Base-by-base conservation (phyloP, 2,329 filamentous ascomycete species). In the Colletotrichum spinosum region DNA sequence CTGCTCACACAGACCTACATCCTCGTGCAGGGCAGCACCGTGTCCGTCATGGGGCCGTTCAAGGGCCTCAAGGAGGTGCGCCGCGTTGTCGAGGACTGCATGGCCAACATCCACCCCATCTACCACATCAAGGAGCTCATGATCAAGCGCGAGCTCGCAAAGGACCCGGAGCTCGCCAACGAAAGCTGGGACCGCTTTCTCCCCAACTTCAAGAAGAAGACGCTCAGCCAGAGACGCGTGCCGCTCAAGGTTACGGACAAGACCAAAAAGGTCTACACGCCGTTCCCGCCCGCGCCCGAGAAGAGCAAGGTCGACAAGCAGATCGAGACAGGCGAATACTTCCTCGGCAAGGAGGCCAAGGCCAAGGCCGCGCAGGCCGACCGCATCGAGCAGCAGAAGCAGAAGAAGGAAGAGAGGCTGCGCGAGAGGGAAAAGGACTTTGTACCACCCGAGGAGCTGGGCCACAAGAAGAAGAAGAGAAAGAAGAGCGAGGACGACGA, bases 281-380 rank as follows among this genome's bases (percentile, higher is more conserved):
- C 96, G 9, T 99, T 99, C 89, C 96, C 96, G 53, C 96, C 96
- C 7, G 88, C 94, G 48, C 94, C 94, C 70, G 95, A 99, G 85
- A 97, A 97, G 92, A 97, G 94, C 88, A 99, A 98, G 88, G 88
- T 99, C 72, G 96, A 99, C 80, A 81, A 94, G 79, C 95, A 99
- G 86, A 97, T 99, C 82, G 96, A 99, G 84, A 94, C 89, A 72
- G 95, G 96, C 80, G 95, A 98, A 81, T 99, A 97, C 82, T 98
- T 98, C 79, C 80, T 99, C 75, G 90, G 90, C 75, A 97, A 97
- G 84, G 89, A 94, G 74, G 94, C 93, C 66, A 97, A 97, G 85
- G 93, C 97, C 74, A 86, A 94, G 67, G 91, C 90, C 59, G 89
- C 85, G 51, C 90, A 92, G 78, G 91, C 95, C 75, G 92, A 93